Percentiles rank a stretch among this genome's conserved stretches.
These are phyloP conservation scores for Calocybe gangraenosa DNA, from an alignment of 768 basidiomycete species.

Conservation along the genomic window DNA sequence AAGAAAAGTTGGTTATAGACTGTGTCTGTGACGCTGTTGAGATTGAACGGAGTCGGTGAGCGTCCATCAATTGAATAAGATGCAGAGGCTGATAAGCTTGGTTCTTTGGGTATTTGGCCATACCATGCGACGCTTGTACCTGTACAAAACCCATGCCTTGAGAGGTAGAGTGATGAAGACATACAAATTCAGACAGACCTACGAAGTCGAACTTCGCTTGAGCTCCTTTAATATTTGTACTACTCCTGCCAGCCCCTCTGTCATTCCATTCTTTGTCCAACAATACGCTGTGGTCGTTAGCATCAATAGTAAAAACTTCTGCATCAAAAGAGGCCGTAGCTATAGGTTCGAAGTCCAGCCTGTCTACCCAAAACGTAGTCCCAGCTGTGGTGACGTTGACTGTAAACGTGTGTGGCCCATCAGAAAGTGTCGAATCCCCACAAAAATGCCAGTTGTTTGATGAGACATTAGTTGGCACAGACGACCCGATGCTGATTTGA, in stretches of 20 bases:
- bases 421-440: not conserved
- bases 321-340: not conserved
- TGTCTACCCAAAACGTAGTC: conserved; percentile 6
- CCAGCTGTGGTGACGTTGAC: conserved; percentile 2
- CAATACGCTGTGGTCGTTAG: not conserved
- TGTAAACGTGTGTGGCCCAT: conserved; percentile 6
- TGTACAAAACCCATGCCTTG: not conserved
- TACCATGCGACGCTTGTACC: conserved; percentile 6
- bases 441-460: conserved; percentile 9
- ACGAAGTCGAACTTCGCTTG: conserved; percentile 4
- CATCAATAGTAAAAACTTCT: not conserved
- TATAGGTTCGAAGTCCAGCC: not conserved
- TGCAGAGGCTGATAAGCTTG: not conserved
- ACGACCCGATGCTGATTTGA: conserved; percentile 8
- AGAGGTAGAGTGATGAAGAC: no score
- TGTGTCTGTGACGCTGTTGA: not conserved
- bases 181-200: conserved; percentile 1
- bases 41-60: not conserved
- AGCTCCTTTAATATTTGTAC: conserved; percentile 1
- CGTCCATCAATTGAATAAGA: conserved; percentile 8
- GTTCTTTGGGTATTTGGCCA: conserved; percentile 6
- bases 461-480: not conserved
- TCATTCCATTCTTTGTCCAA: conserved; percentile 2
- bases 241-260: not conserved
- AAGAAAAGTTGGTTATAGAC: conserved; percentile 8